Percentiles rank a stretch among this genome's conserved stretches.
These are phyloP conservation scores for Penicillium salamii DNA, from an alignment of 495 filamentous ascomycete species.

Conservation along the genomic window DNA sequence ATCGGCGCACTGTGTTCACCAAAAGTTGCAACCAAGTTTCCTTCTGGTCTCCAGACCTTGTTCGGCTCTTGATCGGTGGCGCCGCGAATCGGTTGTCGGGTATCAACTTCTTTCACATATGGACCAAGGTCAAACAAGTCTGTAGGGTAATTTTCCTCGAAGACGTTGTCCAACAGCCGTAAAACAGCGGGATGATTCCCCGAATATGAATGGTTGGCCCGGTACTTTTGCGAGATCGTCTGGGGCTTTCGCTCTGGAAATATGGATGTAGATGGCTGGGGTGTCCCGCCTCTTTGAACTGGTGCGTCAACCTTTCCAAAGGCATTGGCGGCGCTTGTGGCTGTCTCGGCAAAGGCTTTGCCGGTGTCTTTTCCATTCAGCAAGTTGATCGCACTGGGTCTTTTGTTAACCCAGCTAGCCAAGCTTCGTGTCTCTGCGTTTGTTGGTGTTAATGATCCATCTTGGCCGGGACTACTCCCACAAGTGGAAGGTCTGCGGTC, in stretches of 20 bases:
- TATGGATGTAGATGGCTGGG: conserved; percentile 30
- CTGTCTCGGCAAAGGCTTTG: conserved; percentile 81
- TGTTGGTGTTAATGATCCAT: conserved; percentile 37
- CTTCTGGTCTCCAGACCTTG: conserved; percentile 78
- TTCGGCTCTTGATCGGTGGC: conserved; percentile 44
- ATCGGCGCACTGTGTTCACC: conserved; percentile 82
- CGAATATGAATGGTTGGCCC: conserved; percentile 67
- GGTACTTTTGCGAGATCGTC: conserved; percentile 29
- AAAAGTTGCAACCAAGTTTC: conserved; percentile 80
- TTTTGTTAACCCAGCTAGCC: conserved; percentile 47
- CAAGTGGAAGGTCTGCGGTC: conserved; percentile 23
- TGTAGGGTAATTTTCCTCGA: conserved; percentile 83
- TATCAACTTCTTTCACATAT: conserved; percentile 65
- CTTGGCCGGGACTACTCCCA: conserved; percentile 30
- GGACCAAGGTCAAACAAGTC: conserved; percentile 73
- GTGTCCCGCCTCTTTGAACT: conserved; percentile 39
- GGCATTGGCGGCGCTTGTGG: conserved; percentile 74
- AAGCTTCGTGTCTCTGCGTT: conserved; percentile 35
- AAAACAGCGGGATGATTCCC: conserved; percentile 87
- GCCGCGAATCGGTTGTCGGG: conserved; percentile 62
- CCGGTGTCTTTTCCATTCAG: conserved; percentile 72
- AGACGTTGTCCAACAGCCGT: conserved; percentile 82
- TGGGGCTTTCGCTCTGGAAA: conserved; percentile 29
- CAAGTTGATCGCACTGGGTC: conserved; percentile 78
- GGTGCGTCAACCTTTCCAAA: conserved; percentile 83